These are phyloP conservation scores for Pontederia crassipes DNA, from an alignment of 176 grass and related monocot species.

Conservation along the genomic window DNA sequence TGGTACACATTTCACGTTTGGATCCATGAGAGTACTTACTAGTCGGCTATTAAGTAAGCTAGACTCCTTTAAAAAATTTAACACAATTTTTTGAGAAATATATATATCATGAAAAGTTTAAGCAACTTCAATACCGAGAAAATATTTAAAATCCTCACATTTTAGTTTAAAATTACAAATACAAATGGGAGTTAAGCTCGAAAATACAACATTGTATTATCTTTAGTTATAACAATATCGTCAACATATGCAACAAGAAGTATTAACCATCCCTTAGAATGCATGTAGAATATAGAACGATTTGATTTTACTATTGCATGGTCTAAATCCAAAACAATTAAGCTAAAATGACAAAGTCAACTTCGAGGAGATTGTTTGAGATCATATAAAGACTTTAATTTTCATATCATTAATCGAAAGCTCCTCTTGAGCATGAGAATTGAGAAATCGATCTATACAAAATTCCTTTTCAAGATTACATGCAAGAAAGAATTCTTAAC, in stretches of 20 bases:
- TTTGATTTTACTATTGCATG: not conserved
- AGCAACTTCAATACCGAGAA: not conserved
- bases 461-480: too few species aligned
- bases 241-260: not conserved
- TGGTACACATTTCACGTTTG: not conserved
- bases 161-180: not conserved
- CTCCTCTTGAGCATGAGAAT: too few species aligned
- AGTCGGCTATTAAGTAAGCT: not conserved
- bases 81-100: not conserved
- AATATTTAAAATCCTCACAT: not conserved
- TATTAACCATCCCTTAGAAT: not conserved
- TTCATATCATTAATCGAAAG: too few species aligned
- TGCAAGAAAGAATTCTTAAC: too few species aligned
- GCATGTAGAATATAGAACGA: not conserved
- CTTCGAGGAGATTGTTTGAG: too few species aligned
- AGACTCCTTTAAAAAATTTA: not conserved
- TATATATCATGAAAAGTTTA: not conserved
- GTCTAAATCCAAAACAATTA: not conserved
- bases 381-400: too few species aligned
- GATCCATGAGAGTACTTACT: not conserved
- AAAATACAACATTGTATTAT: not conserved
- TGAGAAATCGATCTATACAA: too few species aligned
- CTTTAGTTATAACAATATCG: not conserved
- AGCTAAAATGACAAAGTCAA: too few species aligned
- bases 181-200: not conserved